Evolutionary conservation across 257 asterid species (phyloP), one percentile per base, ranked within the genome.

Genomic region (Jaltomata sinuosa): DNA sequence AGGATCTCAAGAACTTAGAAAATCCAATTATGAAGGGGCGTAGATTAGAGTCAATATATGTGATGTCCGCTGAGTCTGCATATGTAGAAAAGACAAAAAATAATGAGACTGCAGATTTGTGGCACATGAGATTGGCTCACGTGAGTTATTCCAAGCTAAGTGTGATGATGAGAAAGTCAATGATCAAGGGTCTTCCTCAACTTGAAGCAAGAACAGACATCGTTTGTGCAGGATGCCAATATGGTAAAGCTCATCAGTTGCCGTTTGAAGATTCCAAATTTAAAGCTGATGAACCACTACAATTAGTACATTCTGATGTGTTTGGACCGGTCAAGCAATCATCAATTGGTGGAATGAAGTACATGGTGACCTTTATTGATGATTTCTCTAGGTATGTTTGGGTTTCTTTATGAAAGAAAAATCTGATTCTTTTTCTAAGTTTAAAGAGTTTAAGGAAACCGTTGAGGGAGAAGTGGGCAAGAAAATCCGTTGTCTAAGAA

Each of bases 81-180:
- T 88, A 84, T 31, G 85, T 83, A 76, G 85, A 88, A 27, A 86
- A 68, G 40, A 65, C 80, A 10, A 31, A 78, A 52, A 88, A 79
- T 12, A 84, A 78, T n/a, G 67, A 88, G 72, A 86, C 40, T 11
- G 15, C 4, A 11, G 52, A 47, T 47, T 47, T 11, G 52, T 47
- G 16, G 52, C 15, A 47, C 16, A 36, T 59, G 67, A 31, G 86
- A 11, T 7, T 86, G 11, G 62, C 82, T 16, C 89, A 86, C 15
- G 72, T 84, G 40, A 84, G 86, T 25, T 72, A 87, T 45, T 47
- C 21, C 34, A 87, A 84, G 55, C 52, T 83, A 29, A 79, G 40
- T 42, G 81, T 64, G 86, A 85, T 87, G 74, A 42, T 79, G 88
- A 68, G 40, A 47, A 83, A 85, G 64, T 54, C 80, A 1, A 52